phyloP scores from a whole-genome alignment of 208 protist genomes.

The Leishmania braziliensis region DNA sequence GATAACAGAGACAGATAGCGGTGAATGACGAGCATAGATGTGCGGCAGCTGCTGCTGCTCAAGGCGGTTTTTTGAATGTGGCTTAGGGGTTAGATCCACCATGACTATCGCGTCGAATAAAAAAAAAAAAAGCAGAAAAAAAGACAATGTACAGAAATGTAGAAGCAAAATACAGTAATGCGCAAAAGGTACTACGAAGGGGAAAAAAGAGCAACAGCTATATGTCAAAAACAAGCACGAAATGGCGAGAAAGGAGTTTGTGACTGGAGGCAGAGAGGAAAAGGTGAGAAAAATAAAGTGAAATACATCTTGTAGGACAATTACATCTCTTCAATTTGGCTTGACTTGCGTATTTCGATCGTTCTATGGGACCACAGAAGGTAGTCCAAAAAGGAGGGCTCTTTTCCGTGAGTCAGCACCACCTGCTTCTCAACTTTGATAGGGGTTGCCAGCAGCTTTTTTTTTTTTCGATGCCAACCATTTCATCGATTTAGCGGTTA shows the following conservation, averaged over 20 bases:
- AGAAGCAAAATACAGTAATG: not conserved
- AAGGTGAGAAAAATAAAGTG: not conserved
- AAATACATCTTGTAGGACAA: too few species aligned
- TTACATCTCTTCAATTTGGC: not conserved
- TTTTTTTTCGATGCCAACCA: not conserved
- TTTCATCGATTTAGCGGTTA: not conserved
- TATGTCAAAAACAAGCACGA: too few species aligned
- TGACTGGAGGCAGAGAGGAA: not conserved
- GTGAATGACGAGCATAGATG: slow-evolving; percentile 95
- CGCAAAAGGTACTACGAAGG: not conserved
- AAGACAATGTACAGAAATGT: not conserved
- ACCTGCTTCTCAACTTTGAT: not conserved
- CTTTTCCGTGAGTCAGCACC: not conserved
- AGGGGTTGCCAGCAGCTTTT: not conserved
- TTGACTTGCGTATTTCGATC: not conserved
- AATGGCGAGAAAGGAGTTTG: not conserved
- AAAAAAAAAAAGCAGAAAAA: not conserved
- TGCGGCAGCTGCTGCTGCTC: slow-evolving; percentile 95
- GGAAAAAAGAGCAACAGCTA: not conserved
- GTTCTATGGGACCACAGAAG: not conserved
- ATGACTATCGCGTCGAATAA: slow-evolving; percentile 4
- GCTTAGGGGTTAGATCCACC: slow-evolving; percentile 32
- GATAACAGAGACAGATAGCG: slow-evolving; percentile 84
- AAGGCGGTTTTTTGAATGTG: slow-evolving; percentile 39
- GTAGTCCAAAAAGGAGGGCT: not conserved